A percentile compares a stretch with the other conserved stretches of the same genome.
Conservation (phyloP, 2,329 filamentous ascomycete genomes). For the Helotiales sp. region DNA sequence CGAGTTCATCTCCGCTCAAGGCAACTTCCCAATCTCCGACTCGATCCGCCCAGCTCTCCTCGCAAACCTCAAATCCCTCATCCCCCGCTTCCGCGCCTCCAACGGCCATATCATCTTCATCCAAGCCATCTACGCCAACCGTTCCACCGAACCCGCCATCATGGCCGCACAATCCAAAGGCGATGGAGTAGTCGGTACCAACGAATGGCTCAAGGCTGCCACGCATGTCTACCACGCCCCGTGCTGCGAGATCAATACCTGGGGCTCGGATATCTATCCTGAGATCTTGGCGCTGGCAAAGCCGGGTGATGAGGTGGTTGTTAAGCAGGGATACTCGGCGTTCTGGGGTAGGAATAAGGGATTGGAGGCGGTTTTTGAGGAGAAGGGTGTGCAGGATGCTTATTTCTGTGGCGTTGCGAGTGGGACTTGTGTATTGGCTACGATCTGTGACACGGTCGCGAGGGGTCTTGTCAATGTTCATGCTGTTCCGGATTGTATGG, state of each 20-base stretch:
- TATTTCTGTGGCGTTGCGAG: slow-evolving; percentile 18
- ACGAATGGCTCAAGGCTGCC: slow-evolving; percentile 13
- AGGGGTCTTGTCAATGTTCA: neutral
- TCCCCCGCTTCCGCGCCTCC: slow-evolving; percentile 10
- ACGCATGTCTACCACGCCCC: slow-evolving; percentile 10
- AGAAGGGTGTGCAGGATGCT: neutral
- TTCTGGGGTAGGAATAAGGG: slow-evolving; percentile 4
- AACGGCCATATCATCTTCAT: slow-evolving; percentile 18
- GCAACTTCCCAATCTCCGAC: slow-evolving; percentile 21
- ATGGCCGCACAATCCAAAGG: slow-evolving; percentile 14
- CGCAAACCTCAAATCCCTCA: slow-evolving; percentile 9
- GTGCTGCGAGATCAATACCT: slow-evolving; percentile 11
- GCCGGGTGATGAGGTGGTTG: slow-evolving; percentile 1
- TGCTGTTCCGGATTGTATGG: slow-evolving; percentile 19
- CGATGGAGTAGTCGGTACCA: slow-evolving; percentile 8
- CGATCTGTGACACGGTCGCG: slow-evolving; percentile 11
- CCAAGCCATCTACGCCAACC: slow-evolving; percentile 15
- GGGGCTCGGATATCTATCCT: slow-evolving; percentile 17
- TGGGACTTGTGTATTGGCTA: slow-evolving; percentile 20
- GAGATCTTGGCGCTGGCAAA: neutral
- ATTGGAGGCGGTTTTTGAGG: neutral
- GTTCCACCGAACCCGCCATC: neutral
- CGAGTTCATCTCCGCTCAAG: slow-evolving; percentile 12
- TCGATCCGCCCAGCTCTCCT: neutral
- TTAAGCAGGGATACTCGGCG: slow-evolving; percentile 14